Conservation (phyloP, 2,329 filamentous ascomycete species). For the Sphaerulina vaccinii region DNA sequence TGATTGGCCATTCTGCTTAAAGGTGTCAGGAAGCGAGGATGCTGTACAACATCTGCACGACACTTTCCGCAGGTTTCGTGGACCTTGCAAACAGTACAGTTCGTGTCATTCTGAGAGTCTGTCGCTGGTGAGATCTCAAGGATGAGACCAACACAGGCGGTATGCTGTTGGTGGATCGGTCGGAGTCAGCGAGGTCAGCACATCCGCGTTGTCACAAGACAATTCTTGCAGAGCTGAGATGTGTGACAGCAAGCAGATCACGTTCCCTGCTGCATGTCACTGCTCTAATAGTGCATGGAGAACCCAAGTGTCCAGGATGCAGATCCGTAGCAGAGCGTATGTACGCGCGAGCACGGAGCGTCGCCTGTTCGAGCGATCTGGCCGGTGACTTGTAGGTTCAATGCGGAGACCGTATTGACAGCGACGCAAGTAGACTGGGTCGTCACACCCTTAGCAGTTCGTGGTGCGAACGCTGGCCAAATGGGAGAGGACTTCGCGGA, state of each 20-base stretch:
- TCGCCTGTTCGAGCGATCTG: too few relatives aligned
- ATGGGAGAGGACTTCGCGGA: too few relatives aligned
- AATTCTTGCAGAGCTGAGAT: background rate
- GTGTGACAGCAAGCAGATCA: conserved; percentile 8
- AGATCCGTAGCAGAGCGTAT: too few relatives aligned
- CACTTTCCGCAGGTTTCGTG: conserved; percentile 12
- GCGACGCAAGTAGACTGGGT: too few relatives aligned
- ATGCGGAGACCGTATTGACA: too few relatives aligned
- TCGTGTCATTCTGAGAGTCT: background rate
- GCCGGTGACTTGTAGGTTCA: too few relatives aligned
- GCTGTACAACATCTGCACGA: conserved; percentile 17
- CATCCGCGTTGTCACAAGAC: background rate
- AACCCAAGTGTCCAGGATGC: too few relatives aligned
- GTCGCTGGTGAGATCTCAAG: background rate
- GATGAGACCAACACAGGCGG: conserved; percentile 9
- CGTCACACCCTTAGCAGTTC: too few relatives aligned
- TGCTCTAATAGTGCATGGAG: too few relatives aligned
- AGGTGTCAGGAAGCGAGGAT: conserved; percentile 10
- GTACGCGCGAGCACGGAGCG: too few relatives aligned
- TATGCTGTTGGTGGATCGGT: conserved; percentile 1
- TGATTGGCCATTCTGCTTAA: conserved; percentile 23
- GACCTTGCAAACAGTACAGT: conserved; percentile 13
- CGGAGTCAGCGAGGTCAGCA: conserved; percentile 3
- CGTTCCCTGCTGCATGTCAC: conserved; percentile 15
- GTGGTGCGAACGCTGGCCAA: too few relatives aligned